A percentile compares a stretch with the other conserved stretches of the same genome.
Evolutionary conservation across 768 basidiomycete species (phyloP).

Genomic region (Kwoniella shandongensis): DNA sequence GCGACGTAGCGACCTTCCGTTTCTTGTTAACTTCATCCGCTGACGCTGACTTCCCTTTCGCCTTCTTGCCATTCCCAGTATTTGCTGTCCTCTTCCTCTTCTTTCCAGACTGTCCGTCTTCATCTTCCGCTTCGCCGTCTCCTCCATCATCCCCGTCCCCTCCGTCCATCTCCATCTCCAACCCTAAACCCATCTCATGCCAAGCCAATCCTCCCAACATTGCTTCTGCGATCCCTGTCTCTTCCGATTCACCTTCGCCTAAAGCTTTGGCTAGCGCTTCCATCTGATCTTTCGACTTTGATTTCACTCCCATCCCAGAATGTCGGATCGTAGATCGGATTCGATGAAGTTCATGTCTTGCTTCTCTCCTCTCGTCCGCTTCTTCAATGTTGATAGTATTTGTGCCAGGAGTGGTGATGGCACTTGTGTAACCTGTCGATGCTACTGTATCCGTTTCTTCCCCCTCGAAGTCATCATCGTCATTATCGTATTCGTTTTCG

Average conservation of each 20-base stretch:
- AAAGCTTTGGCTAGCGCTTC: background rate
- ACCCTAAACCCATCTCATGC: background rate
- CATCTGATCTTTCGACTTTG: background rate
- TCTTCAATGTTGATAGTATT: background rate
- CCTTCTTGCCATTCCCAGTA: conserved; percentile 18
- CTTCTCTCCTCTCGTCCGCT: background rate
- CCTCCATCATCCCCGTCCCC: background rate
- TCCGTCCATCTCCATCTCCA: background rate
- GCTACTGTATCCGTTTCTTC: too few relatives aligned
- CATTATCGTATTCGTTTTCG: background rate
- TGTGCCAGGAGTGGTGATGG: background rate
- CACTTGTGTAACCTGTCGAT: background rate
- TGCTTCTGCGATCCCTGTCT: background rate
- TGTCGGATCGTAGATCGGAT: background rate
- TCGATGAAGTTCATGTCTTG: background rate
- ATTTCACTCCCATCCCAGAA: background rate
- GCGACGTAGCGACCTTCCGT: too few relatives aligned
- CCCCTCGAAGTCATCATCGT: background rate
- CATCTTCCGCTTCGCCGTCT: conserved; percentile 1
- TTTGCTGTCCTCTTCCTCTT: conserved; percentile 4
- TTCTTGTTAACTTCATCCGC: background rate
- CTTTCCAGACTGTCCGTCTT: conserved; percentile 9
- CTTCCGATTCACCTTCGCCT: background rate
- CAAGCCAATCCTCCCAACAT: background rate
- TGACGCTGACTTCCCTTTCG: background rate